Percentiles rank a stretch among this genome's conserved stretches.
Evolutionary conservation across 352 stramenopile species (phyloP).

Genomic region (Phytophthora hybrid): DNA sequence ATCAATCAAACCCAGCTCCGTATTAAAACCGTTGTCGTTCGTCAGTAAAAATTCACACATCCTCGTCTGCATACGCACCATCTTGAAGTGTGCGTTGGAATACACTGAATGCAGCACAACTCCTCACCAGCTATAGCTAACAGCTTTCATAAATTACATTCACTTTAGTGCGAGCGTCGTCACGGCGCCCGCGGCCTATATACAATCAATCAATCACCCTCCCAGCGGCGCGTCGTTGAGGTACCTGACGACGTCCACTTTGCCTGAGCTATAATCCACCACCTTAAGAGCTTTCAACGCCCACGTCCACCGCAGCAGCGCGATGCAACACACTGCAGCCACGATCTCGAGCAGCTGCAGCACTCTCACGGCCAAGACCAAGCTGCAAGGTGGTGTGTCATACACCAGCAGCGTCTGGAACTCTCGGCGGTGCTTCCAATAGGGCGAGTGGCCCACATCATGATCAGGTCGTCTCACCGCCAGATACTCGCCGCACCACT

Average conservation of each 20-base stretch:
- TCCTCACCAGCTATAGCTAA: not conserved
- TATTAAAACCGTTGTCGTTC: not conserved
- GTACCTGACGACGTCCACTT: slow-evolving; percentile 17
- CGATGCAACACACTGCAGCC: slow-evolving; percentile 25
- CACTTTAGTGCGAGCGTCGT: slow-evolving; percentile 18
- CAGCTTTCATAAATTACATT: slow-evolving; percentile 47
- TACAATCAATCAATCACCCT: slow-evolving; percentile 19
- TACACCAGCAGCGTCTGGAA: slow-evolving; percentile 40
- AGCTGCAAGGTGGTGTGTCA: slow-evolving; percentile 30
- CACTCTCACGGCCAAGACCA: slow-evolving; percentile 29
- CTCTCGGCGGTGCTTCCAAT: slow-evolving; percentile 44
- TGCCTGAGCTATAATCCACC: slow-evolving; percentile 19
- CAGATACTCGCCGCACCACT: slow-evolving; percentile 64
- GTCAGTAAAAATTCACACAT: slow-evolving; percentile 6
- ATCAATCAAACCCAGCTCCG: no score
- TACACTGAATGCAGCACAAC: not conserved
- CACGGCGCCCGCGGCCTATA: slow-evolving; percentile 12
- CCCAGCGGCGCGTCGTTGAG: not conserved
- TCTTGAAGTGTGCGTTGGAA: not conserved
- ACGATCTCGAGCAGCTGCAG: slow-evolving; percentile 44
- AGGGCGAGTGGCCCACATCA: slow-evolving; percentile 46
- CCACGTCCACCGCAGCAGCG: slow-evolving; percentile 32
- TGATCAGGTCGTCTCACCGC: slow-evolving; percentile 17
- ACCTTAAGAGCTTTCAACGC: slow-evolving; percentile 15
- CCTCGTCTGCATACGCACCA: not conserved